Base-by-base conservation (phyloP, 2,329 filamentous ascomycete species). In the Calonectria hongkongensis region DNA sequence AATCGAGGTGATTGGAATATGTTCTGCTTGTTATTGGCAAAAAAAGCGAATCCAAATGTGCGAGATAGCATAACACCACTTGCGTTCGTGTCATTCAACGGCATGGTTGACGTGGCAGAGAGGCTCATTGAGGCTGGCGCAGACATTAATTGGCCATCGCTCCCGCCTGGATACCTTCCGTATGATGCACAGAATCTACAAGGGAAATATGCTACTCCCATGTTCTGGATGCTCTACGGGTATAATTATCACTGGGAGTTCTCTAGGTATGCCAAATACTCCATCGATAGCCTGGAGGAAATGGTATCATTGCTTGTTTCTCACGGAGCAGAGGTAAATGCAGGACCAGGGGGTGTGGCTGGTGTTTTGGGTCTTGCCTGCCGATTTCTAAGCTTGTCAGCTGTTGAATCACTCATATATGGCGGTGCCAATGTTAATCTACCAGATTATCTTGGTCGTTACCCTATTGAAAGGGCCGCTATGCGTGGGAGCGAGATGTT, bases 41-140 rank as follows among this genome's bases (percentile, higher is more conserved):
- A 25, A 2, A 8, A 25, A 3, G 62, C 62, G n/a, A 50, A 64
- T 16, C 43, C 28, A 39, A 36, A 64, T 48, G 3, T 12, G 5
- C 18, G 27, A 13, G 28, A 21, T 28, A 33, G 27, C n/a, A 50
- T 33, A 39, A 36, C 62, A 41, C 43, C 62, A 50, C 43, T 64
- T 18, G 62, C 62, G 3, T 2, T 21, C 5, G 43, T 43, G 1
- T 18, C 43, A 1, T 43, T 7, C n/a, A 10, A 16, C 25, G 18
- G n/a, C 2, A 9, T 0, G 12, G 16, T 33, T 33, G 12, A 18
- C 18, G 39, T 64, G 7, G 30, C 25, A n/a, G 13, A 64, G 13
- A 8, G 1, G 12, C 62, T 64, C n/a, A 28, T 64, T 21, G 62
- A 64, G 9, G 16, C 43, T 48, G 41, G 45, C 25, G 62, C 62